Evolutionary conservation across 306 rosid species (phyloP).

Genomic region (Morella rubra): DNA sequence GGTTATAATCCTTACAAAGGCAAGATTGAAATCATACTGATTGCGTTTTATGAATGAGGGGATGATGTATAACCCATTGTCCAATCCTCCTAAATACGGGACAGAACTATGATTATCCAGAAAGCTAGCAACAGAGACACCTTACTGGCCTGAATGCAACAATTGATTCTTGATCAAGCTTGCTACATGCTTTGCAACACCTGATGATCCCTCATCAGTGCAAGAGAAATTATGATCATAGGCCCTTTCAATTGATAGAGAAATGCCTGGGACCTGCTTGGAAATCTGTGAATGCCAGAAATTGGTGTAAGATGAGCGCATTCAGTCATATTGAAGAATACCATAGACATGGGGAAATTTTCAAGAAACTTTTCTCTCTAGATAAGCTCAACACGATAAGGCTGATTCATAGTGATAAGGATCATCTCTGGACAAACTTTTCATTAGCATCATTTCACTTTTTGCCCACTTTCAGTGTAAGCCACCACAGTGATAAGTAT

Average conservation of each 20-base stretch:
- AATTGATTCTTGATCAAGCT: conserved; percentile 55
- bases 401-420: conserved; percentile 5
- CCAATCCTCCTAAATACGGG: background rate
- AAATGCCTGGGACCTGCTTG: conserved; percentile 65
- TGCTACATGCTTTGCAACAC: conserved; percentile 83
- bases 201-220: conserved; percentile 73
- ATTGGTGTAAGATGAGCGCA: conserved; percentile 9
- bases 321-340: conserved; percentile 23
- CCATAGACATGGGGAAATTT: conserved; percentile 1
- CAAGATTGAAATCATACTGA: background rate
- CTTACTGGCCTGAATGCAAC: conserved; percentile 33
- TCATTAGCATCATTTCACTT: background rate
- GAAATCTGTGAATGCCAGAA: conserved; percentile 54
- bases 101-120: background rate
- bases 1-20: background rate
- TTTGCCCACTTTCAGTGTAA: conserved; percentile 18
- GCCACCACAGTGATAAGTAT: background rate
- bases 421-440: background rate
- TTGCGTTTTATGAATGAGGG: background rate
- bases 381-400: conserved; percentile 10
- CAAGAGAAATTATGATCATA: conserved; percentile 75
- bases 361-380: background rate
- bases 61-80: background rate
- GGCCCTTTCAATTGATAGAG: conserved; percentile 56
- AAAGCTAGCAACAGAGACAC: conserved; percentile 12